Base-by-base conservation (phyloP, 1,284 basidiomycete genomes). In the Cutaneotrichosporon sp. region DNA sequence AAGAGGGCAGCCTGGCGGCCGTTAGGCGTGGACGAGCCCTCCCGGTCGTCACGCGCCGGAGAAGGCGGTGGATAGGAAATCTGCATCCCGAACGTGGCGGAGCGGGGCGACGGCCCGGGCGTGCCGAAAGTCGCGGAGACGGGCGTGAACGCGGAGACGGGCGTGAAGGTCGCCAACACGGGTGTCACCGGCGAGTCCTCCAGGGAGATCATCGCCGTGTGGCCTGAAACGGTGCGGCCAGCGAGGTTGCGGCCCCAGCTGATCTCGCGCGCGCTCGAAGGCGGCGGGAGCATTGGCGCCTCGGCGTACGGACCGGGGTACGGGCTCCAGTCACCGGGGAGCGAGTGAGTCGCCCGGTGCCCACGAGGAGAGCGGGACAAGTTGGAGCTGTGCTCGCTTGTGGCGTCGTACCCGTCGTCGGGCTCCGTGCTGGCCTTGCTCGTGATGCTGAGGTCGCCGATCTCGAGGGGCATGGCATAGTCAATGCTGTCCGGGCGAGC, bases 401-500 rank as follows among this genome's bases (percentile, higher is more conserved):
- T 50, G 18, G 38, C 58, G 20, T 60, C 58, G 31, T 58, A 53
- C 4, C 34, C 43, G 43, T 63, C 47, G n/a, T 61, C 63, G 2
- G 24, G 24, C 7, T 53, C 59, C 6, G 22, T 38, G 20, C 31
- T 36, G 14, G 20, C 5, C 49, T 20, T 22, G 27, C 38, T 24
- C 22, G 36, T 34, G 22, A 56, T n/a, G n/a, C 43, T 50, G 16
- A 65, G 38, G 34, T 53, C 27, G 25, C 58, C 64, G n/a, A 66
- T 43, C 34, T 66, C 61, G 9, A 66, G 51, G 13, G 64, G 64
- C 58, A 60, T 55, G 22, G 58, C 18, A 10, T 60, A 66, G 61
- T 66, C 64, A 31, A 66, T 51, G 3, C 33, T 50, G 10, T 52
- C 49, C n/a, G 53, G 59, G 13, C 45, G 36, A 5, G 49, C 51